Evolutionary conservation across 169 alveolate species (phyloP), one percentile per base, ranked within the genome.

Genomic region (Babesia sp.): DNA sequence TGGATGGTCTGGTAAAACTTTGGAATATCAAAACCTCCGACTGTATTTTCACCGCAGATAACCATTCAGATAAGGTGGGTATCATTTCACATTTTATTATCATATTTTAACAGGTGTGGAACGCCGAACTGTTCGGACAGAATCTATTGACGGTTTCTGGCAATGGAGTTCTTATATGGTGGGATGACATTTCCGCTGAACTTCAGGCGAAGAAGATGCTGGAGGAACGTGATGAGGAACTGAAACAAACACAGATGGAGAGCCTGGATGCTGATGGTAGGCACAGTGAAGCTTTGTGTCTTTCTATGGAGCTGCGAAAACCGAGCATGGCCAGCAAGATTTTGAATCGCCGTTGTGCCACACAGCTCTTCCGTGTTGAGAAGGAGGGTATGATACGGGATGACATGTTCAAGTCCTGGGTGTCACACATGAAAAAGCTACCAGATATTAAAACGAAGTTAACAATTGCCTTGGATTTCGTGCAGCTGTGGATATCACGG

Each of bases 21-120:
- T 81, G 89, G 89, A 81, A 81, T 41, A 46, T 81, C 33, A 68
- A 60, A 55, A 81, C 79, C n/a, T 81, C 89, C 22, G 85, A 71
- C 29, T 81, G 89, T 53, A 51, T 72, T 16, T 67, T 53, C 60
- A 81, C 89, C 29, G 67, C 72, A 1, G 75, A 81, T 50, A 61
- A 58, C 60, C 89, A 81, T 51, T 41, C 64, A 28, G 73, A 79
- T 18, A 56, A 68, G 75, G 87, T 57, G 31, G 1, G 67, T 34
- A 2, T 57, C 1, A 5, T 55, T 7, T 8, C 37, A 63, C 20
- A n/a, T 44, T 9, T 34, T 3, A 4, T 12, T n/a, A 14, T 3
- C 42, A 66, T n/a, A n/a, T n/a, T n/a, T n/a, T 1, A 11, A 0
- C 9, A 57, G 67, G 67, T 81, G 8, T 81, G 89, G 89, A 70